These are phyloP conservation scores for Fraxinus platypoda DNA, from an alignment of 305 asterid species.

Conservation along the genomic window DNA sequence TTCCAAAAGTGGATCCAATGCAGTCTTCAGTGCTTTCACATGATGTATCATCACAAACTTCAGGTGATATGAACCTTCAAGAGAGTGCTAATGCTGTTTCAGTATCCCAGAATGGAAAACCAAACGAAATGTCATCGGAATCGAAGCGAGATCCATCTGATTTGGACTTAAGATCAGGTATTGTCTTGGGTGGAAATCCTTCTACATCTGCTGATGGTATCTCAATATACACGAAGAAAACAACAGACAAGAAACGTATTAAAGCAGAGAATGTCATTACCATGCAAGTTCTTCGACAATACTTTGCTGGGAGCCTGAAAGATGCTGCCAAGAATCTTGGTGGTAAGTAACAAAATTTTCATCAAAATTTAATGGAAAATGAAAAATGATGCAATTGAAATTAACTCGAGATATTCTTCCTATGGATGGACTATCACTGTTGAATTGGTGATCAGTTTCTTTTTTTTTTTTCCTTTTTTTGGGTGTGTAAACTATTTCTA, in stretches of 20 bases:
- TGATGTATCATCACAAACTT: slow-evolving; percentile 20
- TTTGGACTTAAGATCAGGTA: slow-evolving; percentile 31
- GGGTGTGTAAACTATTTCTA: too few relatives aligned
- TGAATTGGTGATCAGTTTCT: neutral
- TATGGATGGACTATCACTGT: neutral
- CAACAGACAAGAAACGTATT: slow-evolving; percentile 56
- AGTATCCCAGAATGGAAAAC: slow-evolving; percentile 28
- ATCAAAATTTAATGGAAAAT: neutral
- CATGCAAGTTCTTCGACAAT: slow-evolving; percentile 74
- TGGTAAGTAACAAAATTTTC: slow-evolving; percentile 44
- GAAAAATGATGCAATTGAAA: neutral
- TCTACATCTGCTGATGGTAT: slow-evolving; percentile 44
- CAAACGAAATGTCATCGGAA: slow-evolving; percentile 20
- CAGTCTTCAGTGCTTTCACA: slow-evolving; percentile 19
- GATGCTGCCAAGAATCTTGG: slow-evolving; percentile 93
- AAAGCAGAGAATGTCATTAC: slow-evolving; percentile 79
- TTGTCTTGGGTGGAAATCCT: slow-evolving; percentile 29
- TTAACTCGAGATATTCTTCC: neutral
- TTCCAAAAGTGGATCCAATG: slow-evolving; percentile 23
- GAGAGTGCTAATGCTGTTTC: slow-evolving; percentile 33
- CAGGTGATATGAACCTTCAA: slow-evolving; percentile 23
- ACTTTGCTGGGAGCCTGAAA: slow-evolving; percentile 89
- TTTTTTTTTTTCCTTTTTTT: too few relatives aligned
- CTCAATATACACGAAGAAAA: slow-evolving; percentile 27
- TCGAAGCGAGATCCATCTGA: slow-evolving; percentile 26